Percentiles rank a stretch among this genome's conserved stretches.
Evolutionary conservation across 176 grass and related monocot species (phyloP).

Genomic region (Juncus inflexus): DNA sequence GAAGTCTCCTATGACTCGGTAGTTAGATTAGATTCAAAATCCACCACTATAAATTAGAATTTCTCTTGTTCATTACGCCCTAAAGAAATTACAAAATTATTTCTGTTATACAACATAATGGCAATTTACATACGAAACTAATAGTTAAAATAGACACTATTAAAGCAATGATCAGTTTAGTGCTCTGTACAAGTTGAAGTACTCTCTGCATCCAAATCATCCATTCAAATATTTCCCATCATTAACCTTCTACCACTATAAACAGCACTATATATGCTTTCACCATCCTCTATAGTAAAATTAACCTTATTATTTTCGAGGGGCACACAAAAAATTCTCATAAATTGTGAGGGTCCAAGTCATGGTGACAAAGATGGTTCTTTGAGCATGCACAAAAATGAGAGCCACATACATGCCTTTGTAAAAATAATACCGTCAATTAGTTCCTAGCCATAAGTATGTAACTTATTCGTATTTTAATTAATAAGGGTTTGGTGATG

Average conservation of each 20-base stretch:
- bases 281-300: neutral
- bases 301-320: neutral
- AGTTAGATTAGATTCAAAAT: no score
- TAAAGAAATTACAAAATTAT: no score
- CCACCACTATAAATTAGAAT: no score
- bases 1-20: neutral
- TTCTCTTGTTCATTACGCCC: no score
- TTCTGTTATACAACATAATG: no score
- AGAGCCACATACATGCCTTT: constrained; percentile 7
- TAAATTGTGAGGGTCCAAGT: neutral
- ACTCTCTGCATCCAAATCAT: no score
- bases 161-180: no score
- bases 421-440: constrained; percentile 18
- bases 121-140: no score
- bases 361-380: constrained; percentile 14
- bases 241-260: neutral
- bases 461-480: constrained; percentile 3
- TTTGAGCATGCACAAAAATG: neutral
- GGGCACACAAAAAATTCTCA: no score
- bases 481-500: neutral
- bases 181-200: no score
- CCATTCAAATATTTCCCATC: no score
- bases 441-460: constrained; percentile 22
- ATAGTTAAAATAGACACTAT: no score
- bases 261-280: constrained; percentile 6